phyloP scores from a whole-genome alignment of 2,329 filamentous ascomycete genomes.

The Xylariaceae sp. region DNA sequence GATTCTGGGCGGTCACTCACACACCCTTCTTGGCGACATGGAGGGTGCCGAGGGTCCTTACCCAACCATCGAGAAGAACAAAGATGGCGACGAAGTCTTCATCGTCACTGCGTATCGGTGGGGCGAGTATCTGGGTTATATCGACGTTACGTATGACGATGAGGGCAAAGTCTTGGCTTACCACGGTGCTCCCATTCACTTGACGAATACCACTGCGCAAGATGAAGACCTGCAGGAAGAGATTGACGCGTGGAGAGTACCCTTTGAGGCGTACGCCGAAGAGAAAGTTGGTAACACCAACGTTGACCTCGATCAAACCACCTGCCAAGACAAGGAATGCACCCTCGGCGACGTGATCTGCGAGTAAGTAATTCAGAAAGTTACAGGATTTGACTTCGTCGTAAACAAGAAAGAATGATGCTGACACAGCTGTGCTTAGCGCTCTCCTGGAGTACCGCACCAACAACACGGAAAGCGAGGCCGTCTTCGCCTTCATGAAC shows the following conservation, averaged over 20 bases:
- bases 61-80: slow-evolving; percentile 61
- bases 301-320: slow-evolving; percentile 57
- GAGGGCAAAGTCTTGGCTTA: slow-evolving; percentile 61
- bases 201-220: slow-evolving; percentile 59
- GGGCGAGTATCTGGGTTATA: slow-evolving; percentile 67
- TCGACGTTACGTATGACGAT: slow-evolving; percentile 61
- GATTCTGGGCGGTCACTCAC: slow-evolving; percentile 49
- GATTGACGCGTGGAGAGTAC: slow-evolving; percentile 56
- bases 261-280: slow-evolving; percentile 59
- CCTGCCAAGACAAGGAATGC: slow-evolving; percentile 59
- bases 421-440: slow-evolving; percentile 34
- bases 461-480: slow-evolving; percentile 41
- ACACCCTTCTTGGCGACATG: slow-evolving; percentile 57
- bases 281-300: slow-evolving; percentile 55
- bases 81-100: slow-evolving; percentile 64
- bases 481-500: slow-evolving; percentile 61
- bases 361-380: slow-evolving; percentile 37
- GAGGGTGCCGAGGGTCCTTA: slow-evolving; percentile 57
- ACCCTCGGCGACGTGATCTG: slow-evolving; percentile 53
- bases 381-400: background rate
- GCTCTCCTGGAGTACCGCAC: slow-evolving; percentile 61
- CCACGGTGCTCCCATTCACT: slow-evolving; percentile 61
- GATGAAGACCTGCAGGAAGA: slow-evolving; percentile 56
- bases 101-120: slow-evolving; percentile 66
- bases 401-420: background rate